Conservation (phyloP, 352 stramenopile genomes). For the Phytopythium delawarense region DNA sequence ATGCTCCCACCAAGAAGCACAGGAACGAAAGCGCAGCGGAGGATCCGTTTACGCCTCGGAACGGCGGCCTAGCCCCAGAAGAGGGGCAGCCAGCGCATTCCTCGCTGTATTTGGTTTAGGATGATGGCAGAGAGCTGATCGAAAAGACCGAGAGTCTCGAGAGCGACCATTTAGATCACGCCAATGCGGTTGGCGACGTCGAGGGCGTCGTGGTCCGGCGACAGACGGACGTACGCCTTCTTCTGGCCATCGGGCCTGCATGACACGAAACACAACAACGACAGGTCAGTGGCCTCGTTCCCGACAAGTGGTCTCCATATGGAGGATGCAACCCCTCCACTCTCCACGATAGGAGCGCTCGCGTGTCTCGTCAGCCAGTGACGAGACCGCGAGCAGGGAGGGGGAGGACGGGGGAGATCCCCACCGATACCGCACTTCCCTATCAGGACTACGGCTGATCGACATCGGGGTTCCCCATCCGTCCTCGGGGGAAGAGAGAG, state of each 20-base stretch:
- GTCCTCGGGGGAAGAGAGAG: constrained; percentile 11
- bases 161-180: constrained; percentile 96
- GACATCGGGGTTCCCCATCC: constrained; percentile 8
- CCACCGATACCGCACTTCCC: constrained; percentile 28
- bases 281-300: background rate
- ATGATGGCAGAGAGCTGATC: constrained; percentile 13
- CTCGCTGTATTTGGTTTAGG: constrained; percentile 10
- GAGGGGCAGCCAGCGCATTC: constrained; percentile 6
- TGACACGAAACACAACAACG: constrained; percentile 14
- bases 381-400: background rate
- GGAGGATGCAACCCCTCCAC: background rate
- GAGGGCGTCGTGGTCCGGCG: constrained; percentile 98
- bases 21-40: background rate
- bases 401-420: constrained; percentile 8
- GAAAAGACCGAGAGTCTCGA: constrained; percentile 6
- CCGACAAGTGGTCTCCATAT: background rate
- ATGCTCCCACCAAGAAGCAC: background rate
- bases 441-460: constrained; percentile 39
- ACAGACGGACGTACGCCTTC: constrained; percentile 99
- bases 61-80: constrained; percentile 7
- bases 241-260: constrained; percentile 97
- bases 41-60: constrained; percentile 15
- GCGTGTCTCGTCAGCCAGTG: background rate
- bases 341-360: background rate
- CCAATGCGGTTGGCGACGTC: constrained; percentile 99